Evolutionary conservation across 2,329 filamentous ascomycete species (phyloP), one percentile per base, ranked within the genome.

Genomic region (Orbilia brochopaga): DNA sequence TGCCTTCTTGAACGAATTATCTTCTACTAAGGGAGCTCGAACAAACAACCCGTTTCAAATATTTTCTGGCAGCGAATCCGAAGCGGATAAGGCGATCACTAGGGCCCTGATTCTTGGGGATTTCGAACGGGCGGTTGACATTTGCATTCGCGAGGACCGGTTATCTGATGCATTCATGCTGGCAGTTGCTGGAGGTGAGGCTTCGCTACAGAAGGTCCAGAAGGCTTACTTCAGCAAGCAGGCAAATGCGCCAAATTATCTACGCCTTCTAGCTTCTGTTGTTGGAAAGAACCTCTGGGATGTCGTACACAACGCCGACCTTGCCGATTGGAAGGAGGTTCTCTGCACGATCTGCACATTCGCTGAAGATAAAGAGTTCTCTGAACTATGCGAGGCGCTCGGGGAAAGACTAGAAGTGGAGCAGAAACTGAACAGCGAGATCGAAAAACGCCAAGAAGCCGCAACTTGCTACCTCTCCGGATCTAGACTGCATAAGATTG

Each of bases 201-300:
- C 92, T 75, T 89, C 96, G 70, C 89, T 97, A 48, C 91, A 96
- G 77, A 97, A 96, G 82, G 93, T 93, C 3, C 94, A 97, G 80
- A 85, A 90, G 72, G 88, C 92, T 11, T 99, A 99, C 79, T 87
- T 99, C 74, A 89, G 91, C 65, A 89, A 89, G 77, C 91, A 92
- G 80, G 85, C 86, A 6, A 88, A 88, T 67, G 88, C 89, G 27
- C 93, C 95, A 1, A 97, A 93, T 80, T 99, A 99, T 78, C 83
- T 97, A 64, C 89, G 95, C 48, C 84, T 99, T 7, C 84, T 99
- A 61, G 89, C 90, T 57, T 96, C 93, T 4, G 91, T 99, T 57
- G 92, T 96, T 65, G 88, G 90, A 73, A 97, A 97, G 83, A 97
- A 99, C 78, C 84, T 99, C 1, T 97, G 93, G 94, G 94, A 99